A percentile compares a stretch with the other conserved stretches of the same genome.
Conservation (phyloP, 768 basidiomycete species). For the Naganishia onofrii region DNA sequence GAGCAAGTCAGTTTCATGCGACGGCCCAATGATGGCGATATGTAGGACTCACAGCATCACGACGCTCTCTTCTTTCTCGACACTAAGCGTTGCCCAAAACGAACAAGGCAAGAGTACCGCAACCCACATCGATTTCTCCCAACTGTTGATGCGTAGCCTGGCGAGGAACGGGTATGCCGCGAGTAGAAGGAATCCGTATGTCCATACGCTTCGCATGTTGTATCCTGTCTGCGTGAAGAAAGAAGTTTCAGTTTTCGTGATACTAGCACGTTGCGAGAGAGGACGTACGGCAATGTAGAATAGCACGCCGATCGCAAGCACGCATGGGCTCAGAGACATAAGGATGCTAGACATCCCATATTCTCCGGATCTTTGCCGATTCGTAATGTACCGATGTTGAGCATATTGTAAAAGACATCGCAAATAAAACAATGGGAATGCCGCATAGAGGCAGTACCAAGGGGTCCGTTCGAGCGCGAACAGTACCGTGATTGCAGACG, state of each 20-base stretch:
- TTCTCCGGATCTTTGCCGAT: too few species aligned
- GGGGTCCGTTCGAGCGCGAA: slow-evolving; percentile 68
- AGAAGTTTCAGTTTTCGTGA: background rate
- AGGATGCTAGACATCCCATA: background rate
- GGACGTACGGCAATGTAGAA: slow-evolving; percentile 17
- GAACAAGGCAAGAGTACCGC: slow-evolving; percentile 53
- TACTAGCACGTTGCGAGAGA: background rate
- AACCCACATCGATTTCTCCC: background rate
- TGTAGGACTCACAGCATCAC: slow-evolving; percentile 60
- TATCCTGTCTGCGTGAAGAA: slow-evolving; percentile 61
- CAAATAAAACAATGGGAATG: slow-evolving; percentile 79
- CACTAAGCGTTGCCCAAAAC: slow-evolving; percentile 68
- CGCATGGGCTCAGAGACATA: background rate
- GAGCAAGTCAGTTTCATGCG: too few species aligned
- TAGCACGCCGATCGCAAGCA: background rate
- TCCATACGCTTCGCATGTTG: slow-evolving; percentile 69
- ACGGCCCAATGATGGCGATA: background rate
- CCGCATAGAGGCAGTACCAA: slow-evolving; percentile 70
- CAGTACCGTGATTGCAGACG: slow-evolving; percentile 54
- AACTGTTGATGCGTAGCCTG: background rate
- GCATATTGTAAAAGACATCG: slow-evolving; percentile 54
- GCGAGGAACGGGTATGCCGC: slow-evolving; percentile 46
- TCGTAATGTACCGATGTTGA: slow-evolving; percentile 2
- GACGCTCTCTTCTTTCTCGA: slow-evolving; percentile 68
- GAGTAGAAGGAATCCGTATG: slow-evolving; percentile 64